These are phyloP conservation scores for Aspergillaceae sp. DNA, from an alignment of 2,329 filamentous ascomycete species.

Conservation along the genomic window DNA sequence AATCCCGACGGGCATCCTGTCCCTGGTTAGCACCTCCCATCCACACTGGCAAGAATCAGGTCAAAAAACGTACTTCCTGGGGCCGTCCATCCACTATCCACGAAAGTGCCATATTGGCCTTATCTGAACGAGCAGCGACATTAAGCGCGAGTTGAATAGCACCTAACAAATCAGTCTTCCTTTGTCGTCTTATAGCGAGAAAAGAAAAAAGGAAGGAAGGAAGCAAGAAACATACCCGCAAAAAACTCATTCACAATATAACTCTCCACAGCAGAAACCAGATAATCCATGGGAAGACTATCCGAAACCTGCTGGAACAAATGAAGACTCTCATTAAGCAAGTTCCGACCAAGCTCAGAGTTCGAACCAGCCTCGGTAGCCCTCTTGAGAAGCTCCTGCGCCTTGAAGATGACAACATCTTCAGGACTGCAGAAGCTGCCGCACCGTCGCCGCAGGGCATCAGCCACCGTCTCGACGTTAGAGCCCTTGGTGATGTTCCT, in stretches of 20 bases:
- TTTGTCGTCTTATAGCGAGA: background rate
- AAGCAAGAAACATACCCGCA: slow-evolving; percentile 46
- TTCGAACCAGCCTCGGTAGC: slow-evolving; percentile 71
- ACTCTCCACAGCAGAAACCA: slow-evolving; percentile 67
- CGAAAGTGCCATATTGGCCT: slow-evolving; percentile 71
- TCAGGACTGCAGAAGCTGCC: slow-evolving; percentile 97
- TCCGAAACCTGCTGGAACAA: slow-evolving; percentile 84
- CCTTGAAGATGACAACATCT: slow-evolving; percentile 97
- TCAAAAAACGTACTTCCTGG: slow-evolving; percentile 33
- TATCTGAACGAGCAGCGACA: slow-evolving; percentile 76
- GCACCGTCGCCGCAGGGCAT: slow-evolving; percentile 82
- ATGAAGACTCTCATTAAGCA: slow-evolving; percentile 80
- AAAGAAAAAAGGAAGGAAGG: background rate
- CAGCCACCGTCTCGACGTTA: slow-evolving; percentile 94
- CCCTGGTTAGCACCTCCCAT: slow-evolving; percentile 8
- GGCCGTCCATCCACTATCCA: slow-evolving; percentile 84
- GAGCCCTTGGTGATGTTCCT: slow-evolving; percentile 94
- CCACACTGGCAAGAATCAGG: background rate
- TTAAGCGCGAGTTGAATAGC: slow-evolving; percentile 79
- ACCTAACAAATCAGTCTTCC: slow-evolving; percentile 32
- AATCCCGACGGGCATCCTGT: slow-evolving; percentile 58
- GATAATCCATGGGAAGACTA: slow-evolving; percentile 69
- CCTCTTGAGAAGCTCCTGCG: slow-evolving; percentile 86
- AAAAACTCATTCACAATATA: slow-evolving; percentile 82
- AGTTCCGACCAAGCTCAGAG: slow-evolving; percentile 64